phyloP scores from a whole-genome alignment of 331 rosid species.

The Rhamnella rubrinervis region DNA sequence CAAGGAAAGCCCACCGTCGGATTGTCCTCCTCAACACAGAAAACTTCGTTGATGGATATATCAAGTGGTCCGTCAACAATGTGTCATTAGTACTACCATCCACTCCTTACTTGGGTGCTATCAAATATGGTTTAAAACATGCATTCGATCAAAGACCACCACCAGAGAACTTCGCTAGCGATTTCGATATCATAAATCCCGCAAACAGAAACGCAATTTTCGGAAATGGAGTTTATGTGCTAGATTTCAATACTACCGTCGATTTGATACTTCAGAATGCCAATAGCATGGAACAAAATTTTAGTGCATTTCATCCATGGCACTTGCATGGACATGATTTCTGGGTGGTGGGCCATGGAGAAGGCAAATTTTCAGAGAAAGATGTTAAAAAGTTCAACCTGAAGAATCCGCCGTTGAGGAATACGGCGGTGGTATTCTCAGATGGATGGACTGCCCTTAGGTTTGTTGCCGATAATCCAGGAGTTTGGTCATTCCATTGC shows the following conservation, averaged over 20 bases:
- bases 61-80: constrained; percentile 76
- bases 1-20: constrained; percentile 33
- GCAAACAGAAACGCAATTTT: constrained; percentile 30
- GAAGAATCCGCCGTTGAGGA: constrained; percentile 66
- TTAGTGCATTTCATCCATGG: constrained; percentile 73
- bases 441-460: constrained; percentile 82
- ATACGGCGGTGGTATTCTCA: constrained; percentile 66
- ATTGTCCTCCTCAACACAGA: constrained; percentile 75
- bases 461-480: constrained; percentile 76
- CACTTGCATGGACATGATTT: constrained; percentile 91
- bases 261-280: constrained; percentile 72
- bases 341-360: constrained; percentile 79
- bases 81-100: constrained; percentile 57
- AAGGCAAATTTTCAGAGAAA: constrained; percentile 45
- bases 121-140: constrained; percentile 37
- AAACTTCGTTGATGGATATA: constrained; percentile 42
- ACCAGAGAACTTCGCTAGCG: constrained; percentile 31
- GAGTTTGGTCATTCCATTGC: constrained; percentile 84
- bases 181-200: constrained; percentile 43
- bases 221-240: constrained; percentile 54
- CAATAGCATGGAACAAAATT: constrained; percentile 25
- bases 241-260: constrained; percentile 28
- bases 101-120: constrained; percentile 70
- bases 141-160: constrained; percentile 40
- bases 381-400: constrained; percentile 53